A percentile compares a stretch with the other conserved stretches of the same genome.
Conservation (phyloP, 192 early-diverging fungal genomes). For the Bifiguratus adelaidae region DNA sequence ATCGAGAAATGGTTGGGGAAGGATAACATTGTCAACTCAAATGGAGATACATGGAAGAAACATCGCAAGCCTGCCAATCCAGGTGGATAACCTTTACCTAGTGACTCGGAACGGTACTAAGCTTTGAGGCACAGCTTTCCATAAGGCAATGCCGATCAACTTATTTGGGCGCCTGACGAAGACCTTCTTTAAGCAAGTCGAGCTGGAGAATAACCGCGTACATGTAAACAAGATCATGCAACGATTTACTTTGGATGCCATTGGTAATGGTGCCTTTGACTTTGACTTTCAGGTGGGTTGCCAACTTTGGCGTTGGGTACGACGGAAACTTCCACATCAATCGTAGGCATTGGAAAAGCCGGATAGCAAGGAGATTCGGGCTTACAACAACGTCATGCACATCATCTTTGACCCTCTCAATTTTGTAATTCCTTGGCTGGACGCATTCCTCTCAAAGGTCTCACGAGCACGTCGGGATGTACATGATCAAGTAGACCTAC, state of each 20-base stretch:
- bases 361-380: not conserved
- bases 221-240: conserved; percentile 5
- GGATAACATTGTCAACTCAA: conserved; percentile 12
- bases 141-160: conserved; percentile 10
- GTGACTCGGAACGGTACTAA: not conserved
- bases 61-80: conserved; percentile 14
- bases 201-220: not conserved
- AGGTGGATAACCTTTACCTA: not conserved
- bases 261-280: not conserved
- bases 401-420: conserved; percentile 16
- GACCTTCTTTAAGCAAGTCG: conserved; percentile 8
- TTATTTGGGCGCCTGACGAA: conserved; percentile 6
- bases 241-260: not conserved
- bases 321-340: not conserved
- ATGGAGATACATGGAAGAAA: conserved; percentile 10
- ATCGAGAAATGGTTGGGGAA: too few relatives aligned
- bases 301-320: not conserved
- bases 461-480: conserved; percentile 18
- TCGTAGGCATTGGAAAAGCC: not conserved
- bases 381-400: conserved; percentile 3
- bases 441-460: conserved; percentile 16
- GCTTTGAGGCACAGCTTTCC: conserved; percentile 3
- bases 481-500: conserved; percentile 15
- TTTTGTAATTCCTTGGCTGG: conserved; percentile 33
- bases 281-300: not conserved